These are phyloP conservation scores for Kockovaella imperatae DNA, from an alignment of 768 basidiomycete genomes.

Conservation along the genomic window DNA sequence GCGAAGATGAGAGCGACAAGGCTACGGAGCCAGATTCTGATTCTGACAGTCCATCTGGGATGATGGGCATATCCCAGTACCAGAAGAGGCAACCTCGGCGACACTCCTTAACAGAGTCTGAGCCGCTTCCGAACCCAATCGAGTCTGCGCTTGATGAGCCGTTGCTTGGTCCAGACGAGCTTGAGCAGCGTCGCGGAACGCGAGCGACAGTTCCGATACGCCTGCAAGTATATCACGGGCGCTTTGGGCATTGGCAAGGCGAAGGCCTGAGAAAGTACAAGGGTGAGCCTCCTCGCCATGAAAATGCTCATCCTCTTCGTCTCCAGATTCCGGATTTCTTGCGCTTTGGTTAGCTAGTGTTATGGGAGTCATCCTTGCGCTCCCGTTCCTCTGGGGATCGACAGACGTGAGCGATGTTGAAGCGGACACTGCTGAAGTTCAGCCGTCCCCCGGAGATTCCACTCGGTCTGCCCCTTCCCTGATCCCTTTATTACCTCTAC, in stretches of 20 bases:
- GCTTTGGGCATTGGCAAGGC: conserved; percentile 35
- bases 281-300: too few species aligned
- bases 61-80: conserved; percentile 19
- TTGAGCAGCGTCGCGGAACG: conserved; percentile 8
- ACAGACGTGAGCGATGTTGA: conserved; percentile 30
- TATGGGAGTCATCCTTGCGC: conserved; percentile 32
- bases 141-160: conserved; percentile 26
- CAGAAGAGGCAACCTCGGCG: conserved; percentile 9
- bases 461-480: conserved; percentile 33
- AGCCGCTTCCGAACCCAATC: background rate
- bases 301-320: background rate
- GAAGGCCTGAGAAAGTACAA: conserved; percentile 38
- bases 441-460: conserved; percentile 21
- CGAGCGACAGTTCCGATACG: conserved; percentile 19
- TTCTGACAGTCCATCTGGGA: conserved; percentile 11
- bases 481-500: conserved; percentile 34
- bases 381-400: conserved; percentile 43
- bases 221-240: conserved; percentile 37
- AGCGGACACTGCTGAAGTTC: conserved; percentile 13
- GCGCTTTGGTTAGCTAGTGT: conserved; percentile 39
- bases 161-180: conserved; percentile 31
- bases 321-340: conserved; percentile 34
- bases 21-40: conserved; percentile 22
- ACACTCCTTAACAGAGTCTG: background rate
- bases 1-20: conserved; percentile 26